phyloP scores from a whole-genome alignment of 108 stramenopile genomes.

The Skeletonema menzelii region DNA sequence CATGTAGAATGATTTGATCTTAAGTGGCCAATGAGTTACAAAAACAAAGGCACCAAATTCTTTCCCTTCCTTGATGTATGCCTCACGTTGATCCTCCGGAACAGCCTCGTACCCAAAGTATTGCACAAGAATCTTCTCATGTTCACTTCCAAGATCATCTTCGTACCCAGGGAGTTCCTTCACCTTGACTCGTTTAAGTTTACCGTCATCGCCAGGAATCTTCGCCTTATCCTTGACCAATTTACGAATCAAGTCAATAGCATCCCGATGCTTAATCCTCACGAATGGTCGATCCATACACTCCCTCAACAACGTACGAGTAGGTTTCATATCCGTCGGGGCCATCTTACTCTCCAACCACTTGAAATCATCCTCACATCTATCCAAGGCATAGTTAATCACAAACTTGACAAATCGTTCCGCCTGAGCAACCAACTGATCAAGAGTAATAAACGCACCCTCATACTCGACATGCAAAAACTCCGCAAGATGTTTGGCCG shows the following conservation, averaged over 20 bases:
- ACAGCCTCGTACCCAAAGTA: conserved; percentile 64
- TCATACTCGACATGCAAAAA: conserved; percentile 97
- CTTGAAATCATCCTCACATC: conserved; percentile 85
- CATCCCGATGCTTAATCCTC: conserved; percentile 62
- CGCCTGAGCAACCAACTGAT: conserved; percentile 86
- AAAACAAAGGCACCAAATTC: conserved; percentile 83
- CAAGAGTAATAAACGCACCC: conserved; percentile 83
- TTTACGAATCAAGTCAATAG: conserved; percentile 60
- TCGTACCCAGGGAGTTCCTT: conserved; percentile 68
- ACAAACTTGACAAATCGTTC: conserved; percentile 95
- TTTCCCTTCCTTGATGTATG: conserved; percentile 43
- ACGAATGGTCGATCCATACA: conserved; percentile 61
- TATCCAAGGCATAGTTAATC: conserved; percentile 83
- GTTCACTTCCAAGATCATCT: conserved; percentile 90
- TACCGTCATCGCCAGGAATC: conserved; percentile 59
- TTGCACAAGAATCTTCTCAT: conserved; percentile 91
- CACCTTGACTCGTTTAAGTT: conserved; percentile 58
- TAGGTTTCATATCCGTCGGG: conserved; percentile 56
- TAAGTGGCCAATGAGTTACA: conserved; percentile 91
- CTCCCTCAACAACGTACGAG: conserved; percentile 46
- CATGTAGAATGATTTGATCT: conserved; percentile 98
- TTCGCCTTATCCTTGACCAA: conserved; percentile 62
- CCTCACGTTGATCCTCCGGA: conserved; percentile 57
- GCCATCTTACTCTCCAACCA: conserved; percentile 84
- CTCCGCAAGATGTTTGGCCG: conserved; percentile 93